Conservation (phyloP, 2,329 filamentous ascomycete species). For the Nannizzia gypsea region DNA sequence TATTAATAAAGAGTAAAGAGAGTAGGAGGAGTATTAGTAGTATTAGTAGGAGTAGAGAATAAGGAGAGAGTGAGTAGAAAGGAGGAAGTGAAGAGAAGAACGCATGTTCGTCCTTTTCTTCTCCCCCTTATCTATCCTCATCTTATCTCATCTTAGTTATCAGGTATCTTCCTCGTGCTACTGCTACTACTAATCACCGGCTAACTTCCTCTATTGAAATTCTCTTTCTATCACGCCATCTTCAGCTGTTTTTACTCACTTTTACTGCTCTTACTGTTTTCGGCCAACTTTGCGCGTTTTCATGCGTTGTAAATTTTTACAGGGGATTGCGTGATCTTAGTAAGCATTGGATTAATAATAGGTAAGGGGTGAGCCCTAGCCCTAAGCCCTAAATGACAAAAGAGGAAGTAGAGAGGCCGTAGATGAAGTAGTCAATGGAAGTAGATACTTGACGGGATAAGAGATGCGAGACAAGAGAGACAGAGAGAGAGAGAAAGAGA, state of each 20-base stretch:
- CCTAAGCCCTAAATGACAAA: not conserved
- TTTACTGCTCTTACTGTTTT: not conserved
- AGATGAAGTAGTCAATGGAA: not conserved
- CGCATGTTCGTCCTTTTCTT: no score
- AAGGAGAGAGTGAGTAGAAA: not conserved
- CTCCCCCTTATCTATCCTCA: not conserved
- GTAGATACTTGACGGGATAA: not conserved
- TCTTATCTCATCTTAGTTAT: not conserved
- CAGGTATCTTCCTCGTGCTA: no score
- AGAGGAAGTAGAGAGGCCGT: no score
- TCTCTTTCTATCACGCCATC: not conserved
- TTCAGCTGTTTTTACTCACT: not conserved
- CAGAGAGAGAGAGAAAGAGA: not conserved
- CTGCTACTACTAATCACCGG: no score
- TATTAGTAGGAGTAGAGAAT: not conserved
- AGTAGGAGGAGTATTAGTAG: not conserved
- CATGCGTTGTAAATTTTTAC: not conserved
- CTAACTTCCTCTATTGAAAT: no score
- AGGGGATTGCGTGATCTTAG: not conserved
- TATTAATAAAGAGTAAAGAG: not conserved
- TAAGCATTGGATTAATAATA: not conserved
- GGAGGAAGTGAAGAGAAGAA: slow-evolving; percentile 5
- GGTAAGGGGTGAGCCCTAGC: not conserved
- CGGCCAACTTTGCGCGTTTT: not conserved
- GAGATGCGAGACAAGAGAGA: no score